These are phyloP conservation scores for Colletotrichum viniferum DNA, from an alignment of 2,329 filamentous ascomycete species.

Conservation along the genomic window DNA sequence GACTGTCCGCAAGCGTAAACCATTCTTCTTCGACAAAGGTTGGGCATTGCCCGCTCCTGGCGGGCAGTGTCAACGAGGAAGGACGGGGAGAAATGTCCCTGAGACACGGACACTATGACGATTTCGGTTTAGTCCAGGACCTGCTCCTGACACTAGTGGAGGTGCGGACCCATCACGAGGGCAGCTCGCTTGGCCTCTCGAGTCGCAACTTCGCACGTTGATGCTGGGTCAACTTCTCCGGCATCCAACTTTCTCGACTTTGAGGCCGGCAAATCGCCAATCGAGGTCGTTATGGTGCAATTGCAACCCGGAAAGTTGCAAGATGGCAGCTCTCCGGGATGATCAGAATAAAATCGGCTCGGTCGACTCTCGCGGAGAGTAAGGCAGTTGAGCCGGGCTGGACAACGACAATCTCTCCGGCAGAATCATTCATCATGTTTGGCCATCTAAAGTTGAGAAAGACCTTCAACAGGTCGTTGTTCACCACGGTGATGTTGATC, in stretches of 20 bases:
- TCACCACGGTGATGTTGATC: constrained; percentile 29
- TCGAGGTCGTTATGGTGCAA: neutral
- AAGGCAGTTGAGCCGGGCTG: neutral
- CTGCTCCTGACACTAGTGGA: neutral
- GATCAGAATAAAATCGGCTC: neutral
- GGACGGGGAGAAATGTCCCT: neutral
- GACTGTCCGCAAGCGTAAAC: neutral
- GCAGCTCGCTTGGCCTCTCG: neutral
- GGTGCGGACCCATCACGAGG: neutral
- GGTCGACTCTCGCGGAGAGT: neutral
- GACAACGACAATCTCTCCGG: neutral
- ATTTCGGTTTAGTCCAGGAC: neutral
- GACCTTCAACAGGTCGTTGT: constrained; percentile 26
- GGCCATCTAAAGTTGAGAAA: neutral
- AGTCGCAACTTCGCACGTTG: neutral
- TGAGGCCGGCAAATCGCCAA: neutral
- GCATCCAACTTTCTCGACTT: neutral
- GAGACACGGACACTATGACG: neutral
- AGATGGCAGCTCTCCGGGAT: neutral
- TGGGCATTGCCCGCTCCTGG: neutral
- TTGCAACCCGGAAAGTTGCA: neutral
- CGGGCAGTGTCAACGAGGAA: neutral
- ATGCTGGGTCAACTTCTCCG: neutral
- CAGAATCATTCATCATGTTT: neutral
- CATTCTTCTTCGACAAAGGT: neutral